Percentiles rank a stretch among this genome's conserved stretches.
phyloP scores from a whole-genome alignment of 1,284 basidiomycete genomes.

The Sanghuangporus baumii region DNA sequence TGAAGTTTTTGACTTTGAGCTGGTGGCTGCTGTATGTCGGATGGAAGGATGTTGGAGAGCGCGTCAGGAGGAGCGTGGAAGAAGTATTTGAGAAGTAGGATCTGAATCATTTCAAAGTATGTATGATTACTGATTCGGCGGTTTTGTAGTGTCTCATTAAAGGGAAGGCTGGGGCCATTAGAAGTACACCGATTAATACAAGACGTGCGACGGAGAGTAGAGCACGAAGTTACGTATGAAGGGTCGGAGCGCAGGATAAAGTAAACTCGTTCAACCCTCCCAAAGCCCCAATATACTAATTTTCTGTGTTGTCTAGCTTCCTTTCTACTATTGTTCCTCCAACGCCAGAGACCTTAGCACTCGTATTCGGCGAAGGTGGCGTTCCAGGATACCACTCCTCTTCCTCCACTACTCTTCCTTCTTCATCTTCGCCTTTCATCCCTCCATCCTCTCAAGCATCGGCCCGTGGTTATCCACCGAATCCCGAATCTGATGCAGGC shows the following conservation, averaged over 20 bases:
- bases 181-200: conserved; percentile 66
- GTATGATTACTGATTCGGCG: conserved; percentile 2
- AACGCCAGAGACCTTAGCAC: conserved; percentile 59
- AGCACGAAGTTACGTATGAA: conserved; percentile 63
- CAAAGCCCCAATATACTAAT: neutral
- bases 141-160: conserved; percentile 63
- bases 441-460: conserved; percentile 20
- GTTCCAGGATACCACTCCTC: conserved; percentile 31
- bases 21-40: conserved; percentile 92
- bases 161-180: conserved; percentile 59
- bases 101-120: neutral
- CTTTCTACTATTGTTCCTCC: conserved; percentile 68
- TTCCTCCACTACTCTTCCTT: conserved; percentile 20
- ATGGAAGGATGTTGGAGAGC: conserved; percentile 76
- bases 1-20: conserved; percentile 77
- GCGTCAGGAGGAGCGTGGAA: conserved; percentile 70
- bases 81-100: conserved; percentile 75
- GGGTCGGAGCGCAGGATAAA: conserved; percentile 52
- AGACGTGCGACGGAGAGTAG: conserved; percentile 69
- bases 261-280: conserved; percentile 30
- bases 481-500: conserved; percentile 34
- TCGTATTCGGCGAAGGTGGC: conserved; percentile 65
- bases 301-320: conserved; percentile 42
- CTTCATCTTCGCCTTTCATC: conserved; percentile 22
- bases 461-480: conserved; percentile 22